Base-by-base conservation (phyloP, 2,329 filamentous ascomycete species). In the Penicillium sp. region DNA sequence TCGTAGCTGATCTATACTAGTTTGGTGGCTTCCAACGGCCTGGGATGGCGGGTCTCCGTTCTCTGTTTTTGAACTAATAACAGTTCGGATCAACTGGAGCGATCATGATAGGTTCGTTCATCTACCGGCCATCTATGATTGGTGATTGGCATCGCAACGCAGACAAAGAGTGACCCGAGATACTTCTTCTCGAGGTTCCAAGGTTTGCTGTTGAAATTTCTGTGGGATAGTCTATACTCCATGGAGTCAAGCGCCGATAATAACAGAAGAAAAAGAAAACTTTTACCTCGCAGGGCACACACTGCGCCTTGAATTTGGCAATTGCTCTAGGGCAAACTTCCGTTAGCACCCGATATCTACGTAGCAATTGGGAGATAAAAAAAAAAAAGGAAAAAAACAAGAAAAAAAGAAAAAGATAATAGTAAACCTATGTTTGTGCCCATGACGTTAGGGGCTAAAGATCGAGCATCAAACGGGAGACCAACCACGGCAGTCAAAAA, bases 61-160 rank as follows among this genome's bases (percentile, higher is more conserved):
- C 27, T 15, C 15, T 25, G 8, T 37, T 41, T 27, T 33, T 27
- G 20, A 32, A 35, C n/a, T 18, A 45, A 44, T 38, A 48, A 44
- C 33, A 18, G 47, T 49, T 54, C 58, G 58, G 58, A 55, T 42
- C 6, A n/a, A 10, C 27, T 54, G 56, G 56, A 60, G 46, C 23
- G 41, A 48, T 37, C 37, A 27, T 59, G 58, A 60, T 60, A 60
- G 56, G 58, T 54, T 18, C 52, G 20, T 23, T 23, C 25, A 51
- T 44, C 25, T 31, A 24, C 25, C 10, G 28, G 6, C 37, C 33
- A 28, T 7, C 9, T 13, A 7, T 40, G 38, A 40, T 40, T 27
- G 38, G 23, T 25, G 38, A 25, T 15, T 15, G 9, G 10, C 9
- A 25, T 39, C 6, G 3, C 3, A 7, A 25, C 7, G 20, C 38